A percentile compares a stretch with the other conserved stretches of the same genome.
Conservation (phyloP, 768 basidiomycete species). For the Tulasnella sp. region DNA sequence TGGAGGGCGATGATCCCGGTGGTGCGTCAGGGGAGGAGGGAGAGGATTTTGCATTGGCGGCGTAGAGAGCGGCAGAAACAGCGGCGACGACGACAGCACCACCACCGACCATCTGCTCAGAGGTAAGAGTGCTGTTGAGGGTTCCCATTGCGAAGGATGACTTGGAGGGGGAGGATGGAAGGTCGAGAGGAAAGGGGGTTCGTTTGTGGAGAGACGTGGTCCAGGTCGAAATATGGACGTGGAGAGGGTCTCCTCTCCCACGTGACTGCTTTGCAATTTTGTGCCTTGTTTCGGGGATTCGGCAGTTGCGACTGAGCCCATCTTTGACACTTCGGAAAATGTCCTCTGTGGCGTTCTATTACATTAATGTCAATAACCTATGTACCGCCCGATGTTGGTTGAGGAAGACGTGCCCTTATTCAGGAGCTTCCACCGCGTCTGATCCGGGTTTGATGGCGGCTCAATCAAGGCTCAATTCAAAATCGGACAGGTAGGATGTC, state of each 20-base stretch:
- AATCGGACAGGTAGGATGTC: neutral
- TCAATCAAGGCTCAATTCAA: neutral
- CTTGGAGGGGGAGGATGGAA: neutral
- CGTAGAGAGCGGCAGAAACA: slow-evolving; percentile 18
- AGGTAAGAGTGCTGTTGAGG: slow-evolving; percentile 33
- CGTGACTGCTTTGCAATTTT: neutral
- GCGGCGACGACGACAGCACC: slow-evolving; percentile 32
- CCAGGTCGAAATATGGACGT: neutral
- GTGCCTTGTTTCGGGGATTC: neutral
- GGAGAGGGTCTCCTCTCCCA: too few relatives aligned
- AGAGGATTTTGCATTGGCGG: slow-evolving; percentile 22
- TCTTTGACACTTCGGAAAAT: too few relatives aligned
- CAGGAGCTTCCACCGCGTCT: too few relatives aligned
- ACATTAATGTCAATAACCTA: too few relatives aligned
- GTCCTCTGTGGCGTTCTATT: too few relatives aligned
- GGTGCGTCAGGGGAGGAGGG: slow-evolving; percentile 2
- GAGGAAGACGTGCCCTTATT: too few relatives aligned
- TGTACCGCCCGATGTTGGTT: too few relatives aligned
- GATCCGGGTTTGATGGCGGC: too few relatives aligned
- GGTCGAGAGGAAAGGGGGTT: neutral
- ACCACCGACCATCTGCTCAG: slow-evolving; percentile 31
- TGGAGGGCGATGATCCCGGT: neutral
- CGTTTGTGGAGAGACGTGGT: neutral
- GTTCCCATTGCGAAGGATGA: slow-evolving; percentile 32
- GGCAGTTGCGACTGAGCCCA: neutral